Evolutionary conservation across 306 rosid genomes (phyloP), one percentile per base, ranked within the genome.

Genomic region (Pterocarpus santalinus): DNA sequence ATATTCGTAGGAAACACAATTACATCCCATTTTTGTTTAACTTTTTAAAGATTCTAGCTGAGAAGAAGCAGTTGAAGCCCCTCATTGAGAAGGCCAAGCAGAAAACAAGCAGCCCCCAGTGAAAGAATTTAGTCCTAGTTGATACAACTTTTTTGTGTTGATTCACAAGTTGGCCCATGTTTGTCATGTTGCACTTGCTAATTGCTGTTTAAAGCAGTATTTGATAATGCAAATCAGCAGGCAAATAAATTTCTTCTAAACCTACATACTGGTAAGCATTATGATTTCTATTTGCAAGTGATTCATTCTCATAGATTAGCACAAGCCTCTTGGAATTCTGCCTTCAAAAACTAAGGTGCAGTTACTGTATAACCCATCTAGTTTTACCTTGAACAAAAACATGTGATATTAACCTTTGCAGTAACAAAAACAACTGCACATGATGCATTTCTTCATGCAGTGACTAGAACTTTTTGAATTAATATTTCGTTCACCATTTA

Each of bases 41-140:
- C 90, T 96, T 96, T 71, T 92, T 96, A 60, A 93, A 93, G 90
- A 84, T 92, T 78, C 96, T 93, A 61, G 99, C 99, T 5, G 98
- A 96, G 86, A 96, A 96, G 90, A 90, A 96, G 92, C 99, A 96
- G 86, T 80, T 96, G 90, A 96, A 89, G 90, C 97, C 99, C 44
- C 99, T 95, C 56, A 93, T 94, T 63, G 98, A 93, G 92, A 90
- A 95, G 89, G 99, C 99, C 53, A 95, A 90, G 90, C 92, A 93
- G 88, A 93, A 93, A 77, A 83, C 90, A 51, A 85, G 88, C 81
- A 91, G 91, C 81, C 71, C 93, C 17, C 32, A 81, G 86, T 65
- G 89, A 89, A 95, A 82, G 72, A 65, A 63, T 4, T 65, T 65
- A 38, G 49, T 55, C 61, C 5, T 53, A 53, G 17, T 51, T 82